Evolutionary conservation across 1,284 basidiomycete species (phyloP).

Genomic region (Irpex sp.): DNA sequence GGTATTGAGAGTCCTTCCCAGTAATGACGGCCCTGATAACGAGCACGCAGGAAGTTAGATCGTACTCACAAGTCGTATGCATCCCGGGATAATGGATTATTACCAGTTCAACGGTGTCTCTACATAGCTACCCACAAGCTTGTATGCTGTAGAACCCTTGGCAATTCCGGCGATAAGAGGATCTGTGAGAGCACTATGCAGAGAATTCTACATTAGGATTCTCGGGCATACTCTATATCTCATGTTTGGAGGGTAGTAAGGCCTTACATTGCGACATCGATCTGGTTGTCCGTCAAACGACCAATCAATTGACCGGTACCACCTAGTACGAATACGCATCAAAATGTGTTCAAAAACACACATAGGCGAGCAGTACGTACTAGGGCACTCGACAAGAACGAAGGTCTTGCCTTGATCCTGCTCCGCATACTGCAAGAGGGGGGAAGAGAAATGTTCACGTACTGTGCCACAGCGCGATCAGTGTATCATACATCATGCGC

Average conservation of each 20-base stretch:
- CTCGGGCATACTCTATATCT: neutral
- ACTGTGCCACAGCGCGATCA: conserved; percentile 38
- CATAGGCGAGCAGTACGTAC: conserved; percentile 31
- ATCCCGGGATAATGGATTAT: neutral
- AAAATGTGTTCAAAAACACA: too few species aligned
- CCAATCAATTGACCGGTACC: conserved; percentile 91
- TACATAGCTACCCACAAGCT: conserved; percentile 92
- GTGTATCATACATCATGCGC: too few species aligned
- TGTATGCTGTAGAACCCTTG: conserved; percentile 83
- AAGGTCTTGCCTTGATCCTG: conserved; percentile 70
- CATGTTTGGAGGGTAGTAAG: too few species aligned
- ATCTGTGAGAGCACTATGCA: conserved; percentile 83
- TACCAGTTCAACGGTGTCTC: conserved; percentile 85
- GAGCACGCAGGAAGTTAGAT: neutral
- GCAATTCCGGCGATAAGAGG: conserved; percentile 92
- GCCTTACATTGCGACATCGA: conserved; percentile 83
- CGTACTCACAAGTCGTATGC: conserved; percentile 14
- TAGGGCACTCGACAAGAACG: conserved; percentile 85
- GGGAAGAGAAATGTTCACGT: conserved; percentile 89
- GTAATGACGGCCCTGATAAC: conserved; percentile 84
- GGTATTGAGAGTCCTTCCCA: conserved; percentile 73
- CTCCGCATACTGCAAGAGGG: conserved; percentile 75
- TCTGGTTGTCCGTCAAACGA: conserved; percentile 78
- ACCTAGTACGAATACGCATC: conserved; percentile 30
- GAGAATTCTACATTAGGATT: neutral